Evolutionary conservation across 2,329 filamentous ascomycete species (phyloP), one percentile per base, ranked within the genome.

Genomic region (Neophaeococcomyces aloes): DNA sequence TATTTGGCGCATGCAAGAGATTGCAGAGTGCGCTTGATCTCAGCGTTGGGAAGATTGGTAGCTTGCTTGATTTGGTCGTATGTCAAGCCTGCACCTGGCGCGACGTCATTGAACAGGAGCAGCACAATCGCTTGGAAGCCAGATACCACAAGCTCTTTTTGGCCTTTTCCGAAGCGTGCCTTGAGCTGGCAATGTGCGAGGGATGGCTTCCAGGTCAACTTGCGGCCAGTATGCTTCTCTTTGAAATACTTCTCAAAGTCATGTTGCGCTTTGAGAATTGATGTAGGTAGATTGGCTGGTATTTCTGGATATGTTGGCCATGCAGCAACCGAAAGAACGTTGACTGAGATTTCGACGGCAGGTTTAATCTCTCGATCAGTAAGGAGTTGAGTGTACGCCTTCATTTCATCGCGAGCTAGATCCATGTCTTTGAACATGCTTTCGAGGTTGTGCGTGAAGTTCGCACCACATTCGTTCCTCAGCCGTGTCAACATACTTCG

Each of bases 351-450:
- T 59, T 91, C 85, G 1, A 66, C 61, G 15, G 31, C 21, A 4
- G 71, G 62, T 46, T 71, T 76, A 43, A 73, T 73, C 40, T 72
- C 71, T 13, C 75, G 71, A 65, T 75, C 72, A 49, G 76, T 72
- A 36, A 75, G 66, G 63, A 87, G 62, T 64, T 74, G 68, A 61
- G 83, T 91, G 67, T 94, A 98, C 0, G 83, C 78, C n/a, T 74
- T 66, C 82, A 96, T 94, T 60, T 96, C 89, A 56, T 96, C 91
- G 48, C 83, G 83, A 10, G 85, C 85, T 15, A 95, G 74, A 59
- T 95, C 88, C 62, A 96, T 86, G 58, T 99, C 91, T 62, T 94
- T 94, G 70, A 99, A 98, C 91, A 99, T 99, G 50, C 89, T 86
- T 64, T 99, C 93, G 0, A 99, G 72, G 57, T 98, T 98, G 59